phyloP scores from a whole-genome alignment of 768 basidiomycete species.

The Rhodotorula toruloides region DNA sequence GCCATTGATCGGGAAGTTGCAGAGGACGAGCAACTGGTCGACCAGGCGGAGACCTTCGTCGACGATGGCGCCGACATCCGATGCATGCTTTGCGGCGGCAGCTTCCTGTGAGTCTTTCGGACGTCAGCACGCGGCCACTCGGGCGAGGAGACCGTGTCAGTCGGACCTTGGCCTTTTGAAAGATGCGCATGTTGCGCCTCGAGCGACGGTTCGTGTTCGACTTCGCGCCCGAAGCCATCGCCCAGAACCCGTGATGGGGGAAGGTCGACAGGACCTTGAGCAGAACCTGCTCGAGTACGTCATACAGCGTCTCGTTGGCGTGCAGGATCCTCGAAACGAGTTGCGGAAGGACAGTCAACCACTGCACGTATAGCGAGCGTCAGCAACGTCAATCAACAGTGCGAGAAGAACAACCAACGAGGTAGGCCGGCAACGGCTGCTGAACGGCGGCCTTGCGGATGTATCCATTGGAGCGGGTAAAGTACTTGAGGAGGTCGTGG shows the following conservation, averaged over 20 bases:
- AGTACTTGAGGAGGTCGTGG: slow-evolving; percentile 6
- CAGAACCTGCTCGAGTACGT: slow-evolving; percentile 63
- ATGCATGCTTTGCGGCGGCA: neutral
- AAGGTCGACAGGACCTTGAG: slow-evolving; percentile 67
- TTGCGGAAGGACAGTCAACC: slow-evolving; percentile 94
- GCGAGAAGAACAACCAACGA: slow-evolving; percentile 53
- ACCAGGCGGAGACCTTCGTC: slow-evolving; percentile 31
- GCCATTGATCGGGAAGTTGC: slow-evolving; percentile 25
- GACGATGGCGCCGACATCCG: slow-evolving; percentile 13
- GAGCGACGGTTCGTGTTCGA: slow-evolving; percentile 65
- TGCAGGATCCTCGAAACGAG: slow-evolving; percentile 91
- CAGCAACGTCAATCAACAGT: neutral
- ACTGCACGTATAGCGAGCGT: slow-evolving; percentile 53
- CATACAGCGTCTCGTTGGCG: slow-evolving; percentile 58
- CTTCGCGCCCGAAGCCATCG: slow-evolving; percentile 79
- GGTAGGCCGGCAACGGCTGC: slow-evolving; percentile 66
- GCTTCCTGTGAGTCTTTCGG: neutral
- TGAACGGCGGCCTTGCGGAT: slow-evolving; percentile 40
- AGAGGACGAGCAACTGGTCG: slow-evolving; percentile 33
- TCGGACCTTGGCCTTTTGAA: slow-evolving; percentile 44
- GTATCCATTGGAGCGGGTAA: neutral
- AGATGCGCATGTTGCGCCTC: slow-evolving; percentile 54
- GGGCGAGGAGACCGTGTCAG: no score
- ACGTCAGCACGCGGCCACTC: neutral
- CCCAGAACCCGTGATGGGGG: slow-evolving; percentile 88